Conservation (phyloP, 2,329 filamentous ascomycete species). For the Colletotrichum gigasporum region DNA sequence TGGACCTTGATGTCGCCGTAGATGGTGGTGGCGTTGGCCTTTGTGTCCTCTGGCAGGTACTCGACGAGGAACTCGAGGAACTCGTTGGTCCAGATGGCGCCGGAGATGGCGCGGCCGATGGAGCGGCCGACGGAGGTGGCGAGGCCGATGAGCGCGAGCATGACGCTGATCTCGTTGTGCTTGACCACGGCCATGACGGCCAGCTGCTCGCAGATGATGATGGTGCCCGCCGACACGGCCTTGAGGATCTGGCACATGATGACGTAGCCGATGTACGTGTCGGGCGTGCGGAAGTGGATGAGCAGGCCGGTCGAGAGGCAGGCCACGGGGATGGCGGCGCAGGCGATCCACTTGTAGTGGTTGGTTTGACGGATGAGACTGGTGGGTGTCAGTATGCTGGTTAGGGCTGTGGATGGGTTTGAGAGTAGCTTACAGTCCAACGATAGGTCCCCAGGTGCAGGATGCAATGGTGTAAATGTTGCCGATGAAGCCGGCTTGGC, state of each 20-base stretch:
- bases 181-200: conserved; percentile 43
- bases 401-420: conserved; percentile 43
- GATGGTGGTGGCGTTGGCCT: conserved; percentile 55
- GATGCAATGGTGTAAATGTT: conserved; percentile 48
- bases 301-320: conserved; percentile 40
- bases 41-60: conserved; percentile 46
- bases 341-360: conserved; percentile 43
- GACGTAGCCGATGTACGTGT: conserved; percentile 42
- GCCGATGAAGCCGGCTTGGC: conserved; percentile 40
- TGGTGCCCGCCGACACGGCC: conserved; percentile 47
- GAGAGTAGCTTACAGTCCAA: conserved; percentile 42
- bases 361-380: conserved; percentile 44
- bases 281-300: conserved; percentile 47
- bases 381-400: conserved; percentile 55
- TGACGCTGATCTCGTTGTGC: conserved; percentile 43
- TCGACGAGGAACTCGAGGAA: conserved; percentile 48
- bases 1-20: conserved; percentile 45
- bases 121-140: conserved; percentile 43
- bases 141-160: conserved; percentile 43
- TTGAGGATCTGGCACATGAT: conserved; percentile 51
- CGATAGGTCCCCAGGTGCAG: conserved; percentile 47
- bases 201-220: conserved; percentile 56
- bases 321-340: conserved; percentile 43
- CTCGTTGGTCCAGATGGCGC: conserved; percentile 44
- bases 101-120: conserved; percentile 41